phyloP scores from a whole-genome alignment of 768 basidiomycete species.

The Galerina marginata region DNA sequence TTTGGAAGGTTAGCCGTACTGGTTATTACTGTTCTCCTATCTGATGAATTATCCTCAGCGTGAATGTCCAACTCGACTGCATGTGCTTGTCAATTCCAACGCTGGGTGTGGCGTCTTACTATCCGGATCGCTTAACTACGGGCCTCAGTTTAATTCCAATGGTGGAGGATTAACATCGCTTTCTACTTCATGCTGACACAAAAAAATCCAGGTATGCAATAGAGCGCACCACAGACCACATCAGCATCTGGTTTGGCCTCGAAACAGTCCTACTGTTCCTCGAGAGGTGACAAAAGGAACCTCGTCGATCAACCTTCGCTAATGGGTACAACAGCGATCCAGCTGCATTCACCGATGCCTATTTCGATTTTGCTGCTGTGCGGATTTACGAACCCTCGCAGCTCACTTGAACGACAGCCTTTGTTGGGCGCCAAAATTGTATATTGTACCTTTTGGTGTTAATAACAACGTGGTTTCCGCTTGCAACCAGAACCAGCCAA shows the following conservation, averaged over 20 bases:
- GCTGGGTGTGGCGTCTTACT: slow-evolving; percentile 55
- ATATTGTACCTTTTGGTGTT: too few species aligned
- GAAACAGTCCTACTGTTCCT: slow-evolving; percentile 46
- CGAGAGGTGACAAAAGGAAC: slow-evolving; percentile 41
- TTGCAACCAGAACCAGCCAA: too few species aligned
- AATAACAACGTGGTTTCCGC: too few species aligned
- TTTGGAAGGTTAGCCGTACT: too few species aligned
- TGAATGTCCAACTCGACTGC: slow-evolving; percentile 45
- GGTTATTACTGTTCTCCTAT: too few species aligned
- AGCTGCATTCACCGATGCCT: slow-evolving; percentile 63
- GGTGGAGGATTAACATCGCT: slow-evolving; percentile 52
- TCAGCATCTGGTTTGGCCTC: slow-evolving; percentile 70
- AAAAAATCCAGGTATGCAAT: slow-evolving; percentile 52
- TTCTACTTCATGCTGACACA: not conserved
- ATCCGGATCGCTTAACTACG: slow-evolving; percentile 46
- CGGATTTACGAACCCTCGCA: slow-evolving; percentile 35
- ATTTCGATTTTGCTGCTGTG: slow-evolving; percentile 68
- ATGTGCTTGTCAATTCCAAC: slow-evolving; percentile 46
- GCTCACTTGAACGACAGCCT: not conserved
- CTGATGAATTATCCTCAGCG: slow-evolving; percentile 27
- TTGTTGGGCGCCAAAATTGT: too few species aligned
- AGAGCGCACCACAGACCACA: slow-evolving; percentile 51
- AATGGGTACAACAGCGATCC: slow-evolving; percentile 66
- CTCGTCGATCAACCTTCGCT: slow-evolving; percentile 38
- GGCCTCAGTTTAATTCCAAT: slow-evolving; percentile 57